Conservation (phyloP, 75 land plant genomes). For the Sequoia sempervirens region DNA sequence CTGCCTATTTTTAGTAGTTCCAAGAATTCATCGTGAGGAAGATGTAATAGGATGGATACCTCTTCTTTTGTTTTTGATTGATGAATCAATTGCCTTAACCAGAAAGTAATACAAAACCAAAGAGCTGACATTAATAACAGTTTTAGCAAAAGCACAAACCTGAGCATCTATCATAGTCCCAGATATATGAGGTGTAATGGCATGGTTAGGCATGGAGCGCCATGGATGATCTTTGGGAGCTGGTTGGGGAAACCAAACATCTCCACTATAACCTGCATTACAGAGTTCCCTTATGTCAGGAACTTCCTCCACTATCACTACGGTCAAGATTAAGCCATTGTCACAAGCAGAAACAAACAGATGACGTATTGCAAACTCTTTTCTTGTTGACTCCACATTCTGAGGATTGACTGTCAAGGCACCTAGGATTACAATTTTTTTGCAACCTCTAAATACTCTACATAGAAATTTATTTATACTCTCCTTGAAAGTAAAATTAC, state of each 20-base stretch:
- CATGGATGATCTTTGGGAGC: slow-evolving; percentile 95
- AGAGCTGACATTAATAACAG: background rate
- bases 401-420: background rate
- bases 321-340: background rate
- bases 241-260: slow-evolving; percentile 94
- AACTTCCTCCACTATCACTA: background rate
- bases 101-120: background rate
- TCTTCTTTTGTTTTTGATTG: background rate
- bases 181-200: slow-evolving; percentile 95
- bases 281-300: background rate
- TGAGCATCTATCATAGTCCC: slow-evolving; percentile 96
- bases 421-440: background rate
- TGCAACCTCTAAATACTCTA: background rate
- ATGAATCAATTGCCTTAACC: background rate
- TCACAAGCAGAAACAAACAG: slow-evolving; percentile 46
- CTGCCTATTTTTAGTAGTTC: background rate
- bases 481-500: background rate
- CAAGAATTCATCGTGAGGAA: background rate
- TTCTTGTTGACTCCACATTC: background rate
- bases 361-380: slow-evolving; percentile 33
- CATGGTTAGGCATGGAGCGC: slow-evolving; percentile 93
- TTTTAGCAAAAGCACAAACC: slow-evolving; percentile 24
- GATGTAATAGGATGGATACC: background rate
- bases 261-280: slow-evolving; percentile 86
- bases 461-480: background rate